Evolutionary conservation across 495 filamentous ascomycete species (phyloP).

Genomic region (Jackrogersella minutella): DNA sequence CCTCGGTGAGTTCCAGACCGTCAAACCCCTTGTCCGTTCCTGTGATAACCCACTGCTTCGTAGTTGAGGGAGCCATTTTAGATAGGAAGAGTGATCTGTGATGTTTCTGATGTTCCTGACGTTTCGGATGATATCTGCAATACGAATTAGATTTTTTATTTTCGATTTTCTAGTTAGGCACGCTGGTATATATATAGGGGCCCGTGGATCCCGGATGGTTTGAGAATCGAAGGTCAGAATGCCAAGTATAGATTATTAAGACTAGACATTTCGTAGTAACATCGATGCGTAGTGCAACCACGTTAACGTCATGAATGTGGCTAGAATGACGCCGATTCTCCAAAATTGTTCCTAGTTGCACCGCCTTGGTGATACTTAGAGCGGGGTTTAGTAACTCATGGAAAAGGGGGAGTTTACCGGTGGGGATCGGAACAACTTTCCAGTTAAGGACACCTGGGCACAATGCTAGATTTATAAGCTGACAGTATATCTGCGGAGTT

Average conservation of each 20-base stretch:
- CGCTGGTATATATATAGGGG: not conserved
- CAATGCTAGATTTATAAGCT: not conserved
- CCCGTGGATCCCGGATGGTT: not conserved
- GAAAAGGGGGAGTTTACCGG: too few relatives aligned
- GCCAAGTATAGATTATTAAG: not conserved
- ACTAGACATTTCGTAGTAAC: not conserved
- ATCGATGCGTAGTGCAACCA: not conserved
- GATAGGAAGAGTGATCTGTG: not conserved
- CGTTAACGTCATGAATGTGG: not conserved
- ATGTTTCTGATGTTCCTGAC: not conserved
- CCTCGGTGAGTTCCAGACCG: constrained; percentile 63
- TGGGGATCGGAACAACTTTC: too few relatives aligned
- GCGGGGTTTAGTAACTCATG: not conserved
- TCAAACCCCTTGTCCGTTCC: constrained; percentile 66
- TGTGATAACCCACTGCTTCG: constrained; percentile 71
- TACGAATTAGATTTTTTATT: too few relatives aligned
- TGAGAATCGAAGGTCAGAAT: not conserved
- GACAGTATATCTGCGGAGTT: not conserved
- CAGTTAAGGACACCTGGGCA: too few relatives aligned
- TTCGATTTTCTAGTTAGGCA: not conserved
- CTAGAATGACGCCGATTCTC: not conserved
- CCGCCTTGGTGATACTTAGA: not conserved
- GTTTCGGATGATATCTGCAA: not conserved
- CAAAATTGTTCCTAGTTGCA: not conserved
- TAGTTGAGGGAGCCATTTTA: constrained; percentile 53